Base-by-base conservation (phyloP, 192 early-diverging fungal genomes). In the Backusella sp. region DNA sequence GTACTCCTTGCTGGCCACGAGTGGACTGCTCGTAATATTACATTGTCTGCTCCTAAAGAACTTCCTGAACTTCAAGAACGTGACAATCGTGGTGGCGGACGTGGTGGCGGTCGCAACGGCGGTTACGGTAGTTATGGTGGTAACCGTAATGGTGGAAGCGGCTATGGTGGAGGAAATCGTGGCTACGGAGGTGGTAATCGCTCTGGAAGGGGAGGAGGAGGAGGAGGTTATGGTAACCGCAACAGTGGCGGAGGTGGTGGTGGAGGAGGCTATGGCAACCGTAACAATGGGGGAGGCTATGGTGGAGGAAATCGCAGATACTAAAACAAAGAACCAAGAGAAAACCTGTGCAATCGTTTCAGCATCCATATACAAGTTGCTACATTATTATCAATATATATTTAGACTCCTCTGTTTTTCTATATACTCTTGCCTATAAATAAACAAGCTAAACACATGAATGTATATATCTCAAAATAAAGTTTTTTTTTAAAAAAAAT, bases 31-130 rank as follows among this genome's bases (percentile, higher is more conserved):
- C 83, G 83, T 26, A 91, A 87, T 44, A 88, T 97, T 70, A 85
- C 85, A 11, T 74, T 98, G 7, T 86, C 91, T 85, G 85, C 95
- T 70, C 87, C 89, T 70, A 87, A 77, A 19, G 88, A 89, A 75
- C 83, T 99, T 34, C 97, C 97, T 30, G 94, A 96, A 81, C 80
- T 98, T 15, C 87, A 91, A 80, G 92, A 91, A 67, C 78, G 79
- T 53, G 77, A 80, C 7, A 76, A 80, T 42, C 42, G 73, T 28
- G 71, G 68, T 9, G 79, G 79, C 77, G 86, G 84, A 36, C 76
- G 68, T 53, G 77, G 85, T 32, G 77, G 84, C 28, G 75, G 84
- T 26, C 76, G 68, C 44, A 75, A 83, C 30, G 77, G 84, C 34
- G 75, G 84, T 32, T 65, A 41, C 49, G 79, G 85, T 12, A 72